Percentiles rank a stretch among this genome's conserved stretches.
Evolutionary conservation across 176 grass and related monocot species (phyloP).

Genomic region (Triticum turgidum): DNA sequence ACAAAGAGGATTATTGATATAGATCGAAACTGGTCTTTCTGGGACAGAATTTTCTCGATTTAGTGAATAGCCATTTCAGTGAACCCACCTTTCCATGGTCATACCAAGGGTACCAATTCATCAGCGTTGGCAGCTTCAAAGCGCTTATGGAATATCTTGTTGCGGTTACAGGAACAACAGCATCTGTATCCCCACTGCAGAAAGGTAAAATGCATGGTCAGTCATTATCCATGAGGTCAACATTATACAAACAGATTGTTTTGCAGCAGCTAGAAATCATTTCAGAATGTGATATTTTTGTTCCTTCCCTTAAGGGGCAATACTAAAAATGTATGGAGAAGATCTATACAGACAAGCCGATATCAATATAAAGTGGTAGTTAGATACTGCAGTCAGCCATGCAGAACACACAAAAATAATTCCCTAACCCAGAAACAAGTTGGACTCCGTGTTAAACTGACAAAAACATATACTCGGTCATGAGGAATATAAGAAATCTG

Average conservation of each 20-base stretch:
- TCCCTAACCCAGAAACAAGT: neutral
- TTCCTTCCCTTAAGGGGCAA: neutral
- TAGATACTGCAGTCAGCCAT: neutral
- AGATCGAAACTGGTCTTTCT: neutral
- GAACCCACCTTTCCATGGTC: conserved; percentile 75
- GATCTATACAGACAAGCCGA: neutral
- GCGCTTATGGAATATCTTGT: conserved; percentile 88
- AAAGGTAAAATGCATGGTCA: conserved; percentile 16
- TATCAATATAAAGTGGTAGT: neutral
- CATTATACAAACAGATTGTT: neutral
- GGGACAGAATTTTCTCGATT: neutral
- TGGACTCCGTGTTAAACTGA: neutral
- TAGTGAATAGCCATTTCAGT: neutral
- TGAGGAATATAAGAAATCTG: conserved; percentile 26
- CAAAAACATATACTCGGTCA: neutral
- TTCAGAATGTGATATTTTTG: neutral
- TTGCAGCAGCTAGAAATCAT: conserved; percentile 2
- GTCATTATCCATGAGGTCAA: neutral
- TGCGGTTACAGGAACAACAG: conserved; percentile 96
- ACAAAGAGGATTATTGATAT: neutral
- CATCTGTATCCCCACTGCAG: conserved; percentile 84
- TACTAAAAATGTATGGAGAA: neutral
- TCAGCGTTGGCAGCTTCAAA: conserved; percentile 71
- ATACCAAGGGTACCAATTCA: conserved; percentile 89
- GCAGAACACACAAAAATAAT: neutral